A percentile compares a stretch with the other conserved stretches of the same genome.
Evolutionary conservation across 257 asterid genomes (phyloP).

Genomic region (Ehretia macrophylla): DNA sequence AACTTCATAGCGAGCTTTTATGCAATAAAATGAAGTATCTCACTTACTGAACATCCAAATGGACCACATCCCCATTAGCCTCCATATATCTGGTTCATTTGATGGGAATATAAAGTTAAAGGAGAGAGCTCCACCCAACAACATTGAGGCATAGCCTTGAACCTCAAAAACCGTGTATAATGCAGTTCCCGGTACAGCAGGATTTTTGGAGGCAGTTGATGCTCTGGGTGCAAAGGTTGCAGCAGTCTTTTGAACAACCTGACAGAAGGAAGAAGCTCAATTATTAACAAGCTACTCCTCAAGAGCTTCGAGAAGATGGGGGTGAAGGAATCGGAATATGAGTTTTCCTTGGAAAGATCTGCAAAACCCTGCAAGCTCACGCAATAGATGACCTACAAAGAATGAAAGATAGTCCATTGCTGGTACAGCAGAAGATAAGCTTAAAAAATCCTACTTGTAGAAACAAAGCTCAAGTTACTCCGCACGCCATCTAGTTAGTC

Average conservation of each 20-base stretch:
- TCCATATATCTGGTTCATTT: slow-evolving; percentile 89
- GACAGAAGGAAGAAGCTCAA: slow-evolving; percentile 9
- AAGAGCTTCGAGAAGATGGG: not conserved
- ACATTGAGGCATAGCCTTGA: slow-evolving; percentile 67
- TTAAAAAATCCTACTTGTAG: no score
- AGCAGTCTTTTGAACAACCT: slow-evolving; percentile 96
- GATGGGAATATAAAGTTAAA: slow-evolving; percentile 89
- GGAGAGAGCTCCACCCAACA: slow-evolving; percentile 85
- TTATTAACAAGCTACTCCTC: not conserved
- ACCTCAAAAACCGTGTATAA: slow-evolving; percentile 84
- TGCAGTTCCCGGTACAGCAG: slow-evolving; percentile 76
- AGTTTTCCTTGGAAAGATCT: no score
- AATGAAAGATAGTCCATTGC: no score
- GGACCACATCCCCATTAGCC: slow-evolving; percentile 98
- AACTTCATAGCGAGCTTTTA: not conserved
- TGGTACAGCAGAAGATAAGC: no score
- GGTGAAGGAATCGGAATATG: not conserved
- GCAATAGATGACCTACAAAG: no score
- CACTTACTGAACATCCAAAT: slow-evolving; percentile 99
- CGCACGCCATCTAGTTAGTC: no score
- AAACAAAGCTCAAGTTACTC: no score
- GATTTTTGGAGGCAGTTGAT: slow-evolving; percentile 79
- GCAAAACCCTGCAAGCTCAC: no score
- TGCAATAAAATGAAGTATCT: not conserved
- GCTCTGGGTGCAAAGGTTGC: slow-evolving; percentile 98